These are phyloP conservation scores for Craterostigma plantagineum DNA, from an alignment of 257 asterid genomes.

Conservation along the genomic window DNA sequence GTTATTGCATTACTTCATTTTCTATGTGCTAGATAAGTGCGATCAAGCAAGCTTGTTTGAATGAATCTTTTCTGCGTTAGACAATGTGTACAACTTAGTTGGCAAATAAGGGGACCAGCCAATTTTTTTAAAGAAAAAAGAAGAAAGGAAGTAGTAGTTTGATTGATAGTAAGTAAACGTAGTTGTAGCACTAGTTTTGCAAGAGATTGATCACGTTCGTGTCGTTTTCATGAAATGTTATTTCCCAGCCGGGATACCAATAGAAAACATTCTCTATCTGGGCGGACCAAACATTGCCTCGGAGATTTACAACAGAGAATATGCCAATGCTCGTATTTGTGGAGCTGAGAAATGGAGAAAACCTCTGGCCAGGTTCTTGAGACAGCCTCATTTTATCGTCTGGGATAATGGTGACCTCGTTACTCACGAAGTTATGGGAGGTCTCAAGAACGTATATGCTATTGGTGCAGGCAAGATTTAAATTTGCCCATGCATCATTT, in stretches of 20 bases:
- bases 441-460: slow-evolving; percentile 76
- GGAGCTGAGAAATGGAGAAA: slow-evolving; percentile 88
- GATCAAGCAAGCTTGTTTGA: too few species aligned
- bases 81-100: too few species aligned
- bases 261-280: slow-evolving; percentile 74
- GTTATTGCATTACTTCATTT: too few species aligned
- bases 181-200: neutral
- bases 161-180: too few species aligned
- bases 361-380: slow-evolving; percentile 63
- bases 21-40: too few species aligned
- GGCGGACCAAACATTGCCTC: slow-evolving; percentile 95
- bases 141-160: too few species aligned
- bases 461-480: slow-evolving; percentile 62
- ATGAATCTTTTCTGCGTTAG: too few species aligned
- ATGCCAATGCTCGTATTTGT: slow-evolving; percentile 82
- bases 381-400: slow-evolving; percentile 85
- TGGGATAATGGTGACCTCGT: slow-evolving; percentile 87
- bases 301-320: slow-evolving; percentile 77
- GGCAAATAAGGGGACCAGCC: too few species aligned
- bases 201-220: neutral
- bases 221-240: slow-evolving; percentile 8
- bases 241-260: slow-evolving; percentile 56
- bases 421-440: slow-evolving; percentile 92
- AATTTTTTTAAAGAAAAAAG: too few species aligned
- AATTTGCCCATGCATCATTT: slow-evolving; percentile 1